These are phyloP conservation scores for Hemerocallis citrina DNA, from an alignment of 106 monocot genomes.

Conservation along the genomic window DNA sequence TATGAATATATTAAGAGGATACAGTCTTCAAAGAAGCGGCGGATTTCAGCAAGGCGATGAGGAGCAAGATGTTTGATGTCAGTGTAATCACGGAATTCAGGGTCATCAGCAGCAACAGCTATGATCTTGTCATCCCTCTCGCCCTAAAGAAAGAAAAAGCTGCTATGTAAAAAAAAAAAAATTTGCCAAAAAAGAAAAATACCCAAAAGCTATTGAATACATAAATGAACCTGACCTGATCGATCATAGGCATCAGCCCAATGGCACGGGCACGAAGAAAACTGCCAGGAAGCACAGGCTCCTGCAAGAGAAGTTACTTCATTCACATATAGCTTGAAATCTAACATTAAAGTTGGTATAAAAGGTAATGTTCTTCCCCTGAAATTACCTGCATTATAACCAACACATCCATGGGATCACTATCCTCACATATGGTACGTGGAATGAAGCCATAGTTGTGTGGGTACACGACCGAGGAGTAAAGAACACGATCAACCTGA, in stretches of 20 bases:
- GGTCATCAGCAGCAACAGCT: constrained; percentile 85
- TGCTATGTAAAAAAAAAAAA: too few relatives aligned
- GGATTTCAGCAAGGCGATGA: constrained; percentile 70
- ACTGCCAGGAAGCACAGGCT: constrained; percentile 61
- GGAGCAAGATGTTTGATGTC: constrained; percentile 76
- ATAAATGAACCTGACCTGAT: constrained; percentile 38
- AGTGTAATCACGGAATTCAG: constrained; percentile 56
- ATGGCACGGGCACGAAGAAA: constrained; percentile 81
- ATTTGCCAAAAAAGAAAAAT: not conserved
- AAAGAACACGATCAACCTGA: constrained; percentile 77
- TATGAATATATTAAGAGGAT: constrained; percentile 19
- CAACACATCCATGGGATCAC: constrained; percentile 74
- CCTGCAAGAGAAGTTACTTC: constrained; percentile 27
- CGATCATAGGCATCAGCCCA: constrained; percentile 89
- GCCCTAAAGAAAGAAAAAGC: too few relatives aligned
- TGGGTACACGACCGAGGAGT: constrained; percentile 83
- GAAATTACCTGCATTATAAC: constrained; percentile 66
- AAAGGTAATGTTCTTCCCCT: not conserved
- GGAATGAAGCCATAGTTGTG: constrained; percentile 89
- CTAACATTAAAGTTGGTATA: not conserved
- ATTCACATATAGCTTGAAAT: not conserved
- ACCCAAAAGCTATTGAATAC: not conserved
- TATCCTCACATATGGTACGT: constrained; percentile 65
- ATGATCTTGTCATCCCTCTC: constrained; percentile 86
- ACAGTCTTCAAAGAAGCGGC: constrained; percentile 89